Evolutionary conservation across 1,284 basidiomycete genomes (phyloP).

Genomic region (Quambalaria eucalypti): DNA sequence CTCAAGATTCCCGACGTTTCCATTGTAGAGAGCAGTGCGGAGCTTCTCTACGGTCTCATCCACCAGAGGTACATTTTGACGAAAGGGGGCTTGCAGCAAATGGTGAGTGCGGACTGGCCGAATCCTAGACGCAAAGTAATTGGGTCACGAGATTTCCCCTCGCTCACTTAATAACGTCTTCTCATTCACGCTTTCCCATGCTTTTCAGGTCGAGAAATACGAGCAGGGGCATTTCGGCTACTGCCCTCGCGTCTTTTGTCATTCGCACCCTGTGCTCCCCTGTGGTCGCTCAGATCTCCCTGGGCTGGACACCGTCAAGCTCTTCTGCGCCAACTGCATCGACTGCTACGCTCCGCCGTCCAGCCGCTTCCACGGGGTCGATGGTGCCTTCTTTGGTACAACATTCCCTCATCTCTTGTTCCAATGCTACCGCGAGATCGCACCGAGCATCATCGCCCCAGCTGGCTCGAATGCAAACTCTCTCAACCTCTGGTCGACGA

Average conservation of each 20-base stretch:
- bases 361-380: conserved; percentile 88
- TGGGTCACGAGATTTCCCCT: no score
- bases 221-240: conserved; percentile 84
- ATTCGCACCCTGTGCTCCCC: conserved; percentile 79
- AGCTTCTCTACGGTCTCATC: conserved; percentile 91
- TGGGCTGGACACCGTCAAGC: conserved; percentile 95
- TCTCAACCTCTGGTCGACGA: conserved; percentile 9
- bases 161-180: background rate
- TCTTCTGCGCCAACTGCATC: conserved; percentile 96
- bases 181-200: background rate
- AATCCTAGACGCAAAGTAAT: no score
- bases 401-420: conserved; percentile 97
- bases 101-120: conserved; percentile 61
- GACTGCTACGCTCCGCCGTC: conserved; percentile 94
- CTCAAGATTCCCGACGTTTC: conserved; percentile 74
- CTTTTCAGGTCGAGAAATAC: conserved; percentile 79
- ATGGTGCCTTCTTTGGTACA: conserved; percentile 99
- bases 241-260: conserved; percentile 91
- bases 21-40: conserved; percentile 94
- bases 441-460: conserved; percentile 37
- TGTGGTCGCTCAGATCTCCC: conserved; percentile 93
- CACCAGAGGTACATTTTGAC: conserved; percentile 97
- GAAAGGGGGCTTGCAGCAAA: conserved; percentile 80
- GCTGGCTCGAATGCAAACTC: conserved; percentile 7
- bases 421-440: conserved; percentile 70